Percentiles rank a stretch among this genome's conserved stretches.
Evolutionary conservation across 352 stramenopile species (phyloP).

Genomic region (Globisporangium apiculatum): DNA sequence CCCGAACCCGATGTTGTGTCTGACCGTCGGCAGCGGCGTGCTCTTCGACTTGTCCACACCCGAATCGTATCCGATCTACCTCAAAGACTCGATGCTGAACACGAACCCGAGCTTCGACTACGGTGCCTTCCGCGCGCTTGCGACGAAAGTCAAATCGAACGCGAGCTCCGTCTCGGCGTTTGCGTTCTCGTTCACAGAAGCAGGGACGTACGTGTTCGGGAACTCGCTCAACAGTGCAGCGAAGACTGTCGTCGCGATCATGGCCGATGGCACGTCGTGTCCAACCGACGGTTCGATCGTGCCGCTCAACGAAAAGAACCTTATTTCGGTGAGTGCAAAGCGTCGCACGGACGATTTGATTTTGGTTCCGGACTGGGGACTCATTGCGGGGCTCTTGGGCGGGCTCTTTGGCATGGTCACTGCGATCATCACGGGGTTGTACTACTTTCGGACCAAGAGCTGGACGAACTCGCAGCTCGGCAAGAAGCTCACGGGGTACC

Average conservation of each 20-base stretch:
- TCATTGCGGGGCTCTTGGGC: conserved; percentile 72
- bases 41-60: conserved; percentile 84
- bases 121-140: conserved; percentile 71
- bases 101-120: conserved; percentile 91
- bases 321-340: conserved; percentile 81
- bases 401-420: conserved; percentile 72
- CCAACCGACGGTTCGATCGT: conserved; percentile 80
- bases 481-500: conserved; percentile 31
- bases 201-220: conserved; percentile 87
- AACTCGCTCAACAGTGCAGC: conserved; percentile 63
- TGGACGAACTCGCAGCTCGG: conserved; percentile 43
- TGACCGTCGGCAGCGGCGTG: conserved; percentile 71
- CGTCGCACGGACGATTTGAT: conserved; percentile 74
- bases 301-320: conserved; percentile 77
- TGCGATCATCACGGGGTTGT: conserved; percentile 66
- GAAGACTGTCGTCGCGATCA: conserved; percentile 82
- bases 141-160: conserved; percentile 54
- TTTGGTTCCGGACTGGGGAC: conserved; percentile 81
- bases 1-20: conserved; percentile 83
- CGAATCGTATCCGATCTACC: conserved; percentile 86
- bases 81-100: conserved; percentile 94
- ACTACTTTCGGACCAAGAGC: conserved; percentile 81
- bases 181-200: conserved; percentile 79
- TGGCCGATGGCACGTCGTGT: conserved; percentile 62
- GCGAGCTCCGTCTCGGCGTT: conserved; percentile 61